phyloP scores from a whole-genome alignment of 345 rosid genomes.

The Erucastrum elatum region DNA sequence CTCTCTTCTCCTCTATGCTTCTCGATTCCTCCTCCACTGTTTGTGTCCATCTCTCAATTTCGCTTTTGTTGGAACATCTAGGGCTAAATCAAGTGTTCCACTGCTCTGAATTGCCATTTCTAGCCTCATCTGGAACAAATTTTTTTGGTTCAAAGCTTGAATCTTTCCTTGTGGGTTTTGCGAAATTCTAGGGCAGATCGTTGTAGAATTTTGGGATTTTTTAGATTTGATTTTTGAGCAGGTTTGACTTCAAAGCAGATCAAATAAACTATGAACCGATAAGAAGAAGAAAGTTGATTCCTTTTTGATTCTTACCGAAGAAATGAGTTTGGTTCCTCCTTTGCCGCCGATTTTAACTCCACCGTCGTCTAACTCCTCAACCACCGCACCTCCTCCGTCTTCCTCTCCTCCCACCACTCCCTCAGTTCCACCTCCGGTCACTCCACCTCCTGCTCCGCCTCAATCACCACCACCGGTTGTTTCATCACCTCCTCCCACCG shows the following conservation, averaged over 20 bases:
- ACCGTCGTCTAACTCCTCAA: slow-evolving; percentile 44
- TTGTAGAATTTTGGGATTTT: slow-evolving; percentile 14
- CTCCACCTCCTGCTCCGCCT: slow-evolving; percentile 46
- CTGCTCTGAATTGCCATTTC: slow-evolving; percentile 6
- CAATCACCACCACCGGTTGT: slow-evolving; percentile 50
- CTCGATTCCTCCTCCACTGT: slow-evolving; percentile 21
- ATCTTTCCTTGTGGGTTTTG: slow-evolving; percentile 23
- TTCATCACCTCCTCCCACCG: slow-evolving; percentile 40
- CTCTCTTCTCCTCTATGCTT: slow-evolving; percentile 12
- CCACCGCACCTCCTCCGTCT: slow-evolving; percentile 50
- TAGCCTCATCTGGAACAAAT: not conserved
- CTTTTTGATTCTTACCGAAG: not conserved
- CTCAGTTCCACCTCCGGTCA: slow-evolving; percentile 54
- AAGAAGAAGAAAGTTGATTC: slow-evolving; percentile 20
- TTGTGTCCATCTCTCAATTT: too few species aligned
- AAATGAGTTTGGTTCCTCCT: slow-evolving; percentile 58
- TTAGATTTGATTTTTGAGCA: not conserved
- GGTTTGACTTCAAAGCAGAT: slow-evolving; percentile 21
- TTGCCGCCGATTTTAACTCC: slow-evolving; percentile 48
- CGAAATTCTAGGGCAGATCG: slow-evolving; percentile 1
- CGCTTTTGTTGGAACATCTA: slow-evolving; percentile 2
- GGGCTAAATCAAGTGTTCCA: not conserved
- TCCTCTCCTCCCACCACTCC: slow-evolving; percentile 44
- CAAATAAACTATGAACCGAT: slow-evolving; percentile 14
- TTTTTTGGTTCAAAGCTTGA: too few species aligned